Evolutionary conservation across 495 filamentous ascomycete species (phyloP).

Genomic region (Evernia prunastri): DNA sequence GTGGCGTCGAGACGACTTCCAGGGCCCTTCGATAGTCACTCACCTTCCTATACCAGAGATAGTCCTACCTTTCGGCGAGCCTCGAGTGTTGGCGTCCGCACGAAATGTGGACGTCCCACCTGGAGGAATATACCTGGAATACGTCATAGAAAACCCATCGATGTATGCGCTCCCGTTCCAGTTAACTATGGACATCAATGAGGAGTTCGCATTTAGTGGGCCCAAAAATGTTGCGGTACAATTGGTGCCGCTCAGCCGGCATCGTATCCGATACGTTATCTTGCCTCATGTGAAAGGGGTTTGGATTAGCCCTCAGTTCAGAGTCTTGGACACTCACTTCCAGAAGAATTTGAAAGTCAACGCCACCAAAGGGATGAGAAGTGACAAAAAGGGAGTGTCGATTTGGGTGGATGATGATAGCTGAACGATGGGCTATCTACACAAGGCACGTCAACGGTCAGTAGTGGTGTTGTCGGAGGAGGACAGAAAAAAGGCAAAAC

Average conservation of each 20-base stretch:
- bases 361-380: constrained; percentile 63
- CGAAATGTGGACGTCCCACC: constrained; percentile 36
- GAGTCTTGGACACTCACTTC: constrained; percentile 82
- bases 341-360: constrained; percentile 74
- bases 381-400: constrained; percentile 65
- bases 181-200: constrained; percentile 82
- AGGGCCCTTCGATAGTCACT: constrained; percentile 47
- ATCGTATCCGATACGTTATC: constrained; percentile 62
- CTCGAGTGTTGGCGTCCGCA: constrained; percentile 71
- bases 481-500: not conserved
- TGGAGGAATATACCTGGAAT: constrained; percentile 47
- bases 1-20: constrained; percentile 55
- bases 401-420: constrained; percentile 57
- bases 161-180: constrained; percentile 90
- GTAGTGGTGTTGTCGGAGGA: not conserved
- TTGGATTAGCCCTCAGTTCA: constrained; percentile 67
- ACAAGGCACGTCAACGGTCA: not conserved
- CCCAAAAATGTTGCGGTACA: constrained; percentile 71
- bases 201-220: constrained; percentile 89
- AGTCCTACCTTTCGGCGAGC: constrained; percentile 71
- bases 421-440: constrained; percentile 23
- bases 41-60: constrained; percentile 69
- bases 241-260: constrained; percentile 69
- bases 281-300: constrained; percentile 50
- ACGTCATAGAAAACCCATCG: constrained; percentile 89